Evolutionary conservation across 2,329 filamentous ascomycete species (phyloP).

Genomic region (Xylaria sp.): DNA sequence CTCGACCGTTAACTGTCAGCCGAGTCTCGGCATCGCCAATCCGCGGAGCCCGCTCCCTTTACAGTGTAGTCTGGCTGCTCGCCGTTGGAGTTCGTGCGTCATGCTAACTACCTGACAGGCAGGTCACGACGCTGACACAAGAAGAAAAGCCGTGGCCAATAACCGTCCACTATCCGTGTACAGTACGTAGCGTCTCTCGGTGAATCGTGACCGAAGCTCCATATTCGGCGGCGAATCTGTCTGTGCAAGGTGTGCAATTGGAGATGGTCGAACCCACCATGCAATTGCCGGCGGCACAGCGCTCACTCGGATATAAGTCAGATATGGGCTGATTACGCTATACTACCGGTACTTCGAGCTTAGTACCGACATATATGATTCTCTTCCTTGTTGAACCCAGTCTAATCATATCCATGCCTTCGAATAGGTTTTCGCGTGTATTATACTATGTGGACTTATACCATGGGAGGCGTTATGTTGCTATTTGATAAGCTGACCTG

Average conservation of each 20-base stretch:
- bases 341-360: not conserved
- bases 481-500: not conserved
- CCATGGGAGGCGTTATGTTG: not conserved
- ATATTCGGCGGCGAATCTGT: constrained; percentile 22
- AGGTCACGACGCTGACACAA: constrained; percentile 19
- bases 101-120: not conserved
- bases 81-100: not conserved
- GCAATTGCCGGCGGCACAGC: constrained; percentile 28
- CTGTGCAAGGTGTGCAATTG: constrained; percentile 14
- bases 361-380: not conserved
- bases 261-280: constrained; percentile 19
- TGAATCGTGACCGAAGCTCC: constrained; percentile 37
- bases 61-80: constrained; percentile 1
- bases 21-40: constrained; percentile 30
- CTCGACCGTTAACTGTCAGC: constrained; percentile 36
- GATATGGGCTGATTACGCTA: not conserved
- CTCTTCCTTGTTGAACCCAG: not conserved
- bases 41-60: constrained; percentile 16
- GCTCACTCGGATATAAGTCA: not conserved
- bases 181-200: constrained; percentile 21
- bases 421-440: not conserved
- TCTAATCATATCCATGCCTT: not conserved
- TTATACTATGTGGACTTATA: not conserved
- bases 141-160: constrained; percentile 17
- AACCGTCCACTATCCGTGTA: not conserved